Percentiles rank a stretch among this genome's conserved stretches.
Conservation (phyloP, 257 asterid genomes). For the Ophiorrhiza pumila region DNA sequence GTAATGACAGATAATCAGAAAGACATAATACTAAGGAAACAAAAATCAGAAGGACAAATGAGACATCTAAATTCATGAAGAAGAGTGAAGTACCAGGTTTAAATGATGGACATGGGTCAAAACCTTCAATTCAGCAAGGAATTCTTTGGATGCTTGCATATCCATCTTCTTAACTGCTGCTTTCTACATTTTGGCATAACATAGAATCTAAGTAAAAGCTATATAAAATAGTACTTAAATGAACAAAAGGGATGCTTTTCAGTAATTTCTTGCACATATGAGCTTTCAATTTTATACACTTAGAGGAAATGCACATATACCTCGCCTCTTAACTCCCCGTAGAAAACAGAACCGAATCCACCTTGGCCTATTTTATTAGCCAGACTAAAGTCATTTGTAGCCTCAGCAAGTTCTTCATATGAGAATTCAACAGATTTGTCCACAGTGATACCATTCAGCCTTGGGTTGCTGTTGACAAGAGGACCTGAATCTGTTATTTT, state of each 20-base stretch:
- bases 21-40: neutral
- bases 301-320: constrained; percentile 39
- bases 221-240: constrained; percentile 9
- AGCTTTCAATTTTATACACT: too few species aligned
- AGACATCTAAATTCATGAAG: neutral
- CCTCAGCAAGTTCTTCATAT: constrained; percentile 61
- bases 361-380: constrained; percentile 82
- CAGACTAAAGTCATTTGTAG: constrained; percentile 52
- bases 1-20: neutral
- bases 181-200: constrained; percentile 38
- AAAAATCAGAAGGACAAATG: neutral
- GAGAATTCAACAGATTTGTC: constrained; percentile 81
- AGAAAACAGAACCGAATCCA: constrained; percentile 76
- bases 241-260: neutral
- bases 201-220: neutral
- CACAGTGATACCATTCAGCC: constrained; percentile 57
- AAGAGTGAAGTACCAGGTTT: constrained; percentile 57
- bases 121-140: constrained; percentile 74
- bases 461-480: constrained; percentile 32
- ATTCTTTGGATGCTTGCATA: constrained; percentile 88
- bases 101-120: constrained; percentile 86
- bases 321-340: constrained; percentile 81
- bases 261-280: neutral
- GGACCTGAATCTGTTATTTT: constrained; percentile 39
- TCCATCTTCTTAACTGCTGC: constrained; percentile 89